phyloP scores from a whole-genome alignment of 352 stramenopile genomes.

The Phytophthora cryptogea region DNA sequence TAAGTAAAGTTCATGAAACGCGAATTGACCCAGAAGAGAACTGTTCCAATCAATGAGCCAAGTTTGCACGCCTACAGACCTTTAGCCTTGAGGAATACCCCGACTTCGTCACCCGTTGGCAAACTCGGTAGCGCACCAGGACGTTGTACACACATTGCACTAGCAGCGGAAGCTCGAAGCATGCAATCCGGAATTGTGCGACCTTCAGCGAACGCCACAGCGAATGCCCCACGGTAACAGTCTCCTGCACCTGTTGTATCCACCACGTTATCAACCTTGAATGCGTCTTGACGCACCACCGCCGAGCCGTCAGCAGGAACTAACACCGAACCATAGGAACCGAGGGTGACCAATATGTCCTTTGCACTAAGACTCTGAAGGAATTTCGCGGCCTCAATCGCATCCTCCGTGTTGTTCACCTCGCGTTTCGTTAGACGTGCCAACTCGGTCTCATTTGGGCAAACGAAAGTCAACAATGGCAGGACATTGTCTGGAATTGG shows the following conservation, averaged over 20 bases:
- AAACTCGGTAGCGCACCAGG: slow-evolving; percentile 68
- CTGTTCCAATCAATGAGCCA: background rate
- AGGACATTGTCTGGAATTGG: slow-evolving; percentile 50
- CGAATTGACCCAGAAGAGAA: background rate
- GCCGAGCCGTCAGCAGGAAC: slow-evolving; percentile 34
- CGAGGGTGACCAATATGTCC: slow-evolving; percentile 66
- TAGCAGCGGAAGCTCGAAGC: slow-evolving; percentile 48
- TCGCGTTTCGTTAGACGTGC: slow-evolving; percentile 35
- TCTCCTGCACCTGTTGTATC: slow-evolving; percentile 76
- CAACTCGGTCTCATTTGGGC: slow-evolving; percentile 74
- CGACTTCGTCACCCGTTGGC: slow-evolving; percentile 34
- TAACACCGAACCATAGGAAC: slow-evolving; percentile 59
- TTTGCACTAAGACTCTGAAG: slow-evolving; percentile 49
- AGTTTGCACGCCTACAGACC: background rate
- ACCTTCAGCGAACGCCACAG: slow-evolving; percentile 48
- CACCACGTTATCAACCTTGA: slow-evolving; percentile 56
- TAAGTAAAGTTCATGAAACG: background rate
- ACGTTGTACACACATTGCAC: slow-evolving; percentile 60
- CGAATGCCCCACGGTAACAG: slow-evolving; percentile 70
- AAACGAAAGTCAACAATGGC: slow-evolving; percentile 53
- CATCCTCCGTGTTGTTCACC: slow-evolving; percentile 45
- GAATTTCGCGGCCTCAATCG: slow-evolving; percentile 42
- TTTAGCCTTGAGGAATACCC: slow-evolving; percentile 29
- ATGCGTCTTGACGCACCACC: slow-evolving; percentile 44
- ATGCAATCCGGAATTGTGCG: slow-evolving; percentile 50